A percentile compares a stretch with the other conserved stretches of the same genome.
These are phyloP conservation scores for Xerocomellus amylosporus DNA, from an alignment of 768 basidiomycete species.

Conservation along the genomic window DNA sequence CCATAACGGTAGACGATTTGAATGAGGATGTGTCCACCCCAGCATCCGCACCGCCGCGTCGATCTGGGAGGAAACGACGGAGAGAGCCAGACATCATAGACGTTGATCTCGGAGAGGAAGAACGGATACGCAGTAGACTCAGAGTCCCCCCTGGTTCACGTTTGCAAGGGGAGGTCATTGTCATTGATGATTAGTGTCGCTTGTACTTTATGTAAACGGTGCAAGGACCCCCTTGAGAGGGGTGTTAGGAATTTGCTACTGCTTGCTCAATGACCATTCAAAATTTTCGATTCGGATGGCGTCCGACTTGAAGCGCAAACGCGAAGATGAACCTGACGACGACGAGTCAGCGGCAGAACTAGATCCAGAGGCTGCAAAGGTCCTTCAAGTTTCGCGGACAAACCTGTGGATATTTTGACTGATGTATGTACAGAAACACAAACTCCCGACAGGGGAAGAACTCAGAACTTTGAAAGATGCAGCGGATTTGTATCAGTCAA, in stretches of 20 bases:
- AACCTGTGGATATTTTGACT: not conserved
- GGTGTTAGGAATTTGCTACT: constrained; percentile 5
- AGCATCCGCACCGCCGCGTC: not conserved
- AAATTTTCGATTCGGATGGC: constrained; percentile 16
- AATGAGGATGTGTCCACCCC: constrained; percentile 25
- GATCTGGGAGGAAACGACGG: constrained; percentile 37
- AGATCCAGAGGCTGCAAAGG: constrained; percentile 15
- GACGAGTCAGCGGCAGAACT: not conserved
- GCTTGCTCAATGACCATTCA: not conserved
- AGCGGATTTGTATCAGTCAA: constrained; percentile 70
- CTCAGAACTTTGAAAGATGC: constrained; percentile 71
- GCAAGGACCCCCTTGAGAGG: constrained; percentile 5
- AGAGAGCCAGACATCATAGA: constrained; percentile 28
- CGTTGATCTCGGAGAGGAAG: constrained; percentile 32
- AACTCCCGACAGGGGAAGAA: constrained; percentile 68
- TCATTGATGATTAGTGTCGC: constrained; percentile 38
- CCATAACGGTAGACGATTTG: constrained; percentile 33
- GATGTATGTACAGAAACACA: constrained; percentile 26
- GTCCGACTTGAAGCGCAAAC: constrained; percentile 29
- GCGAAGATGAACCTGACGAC: constrained; percentile 8
- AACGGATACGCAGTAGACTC: constrained; percentile 19
- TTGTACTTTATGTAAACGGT: not conserved
- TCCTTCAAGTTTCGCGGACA: not conserved
- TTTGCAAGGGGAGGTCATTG: constrained; percentile 42
- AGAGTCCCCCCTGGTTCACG: constrained; percentile 12